Conservation (phyloP, 345 rosid genomes). For the Eucalyptus globulus region DNA sequence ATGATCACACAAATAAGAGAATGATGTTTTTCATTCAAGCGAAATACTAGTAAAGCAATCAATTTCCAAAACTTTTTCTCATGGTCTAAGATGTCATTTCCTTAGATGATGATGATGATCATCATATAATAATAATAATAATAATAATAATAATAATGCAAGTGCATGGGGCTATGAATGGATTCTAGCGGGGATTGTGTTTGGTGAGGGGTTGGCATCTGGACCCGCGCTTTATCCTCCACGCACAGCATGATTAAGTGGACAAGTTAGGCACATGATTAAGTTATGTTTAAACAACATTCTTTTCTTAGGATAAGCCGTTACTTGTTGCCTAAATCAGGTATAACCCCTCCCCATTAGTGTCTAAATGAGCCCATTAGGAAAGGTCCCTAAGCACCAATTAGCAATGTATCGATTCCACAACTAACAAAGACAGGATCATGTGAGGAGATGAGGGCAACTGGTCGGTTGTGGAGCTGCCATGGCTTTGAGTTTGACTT, state of each 20-base stretch:
- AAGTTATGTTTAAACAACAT: background rate
- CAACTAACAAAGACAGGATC: background rate
- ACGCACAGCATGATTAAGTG: background rate
- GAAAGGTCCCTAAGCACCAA: background rate
- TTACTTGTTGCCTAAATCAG: background rate
- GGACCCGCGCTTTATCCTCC: background rate
- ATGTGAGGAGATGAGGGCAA: background rate
- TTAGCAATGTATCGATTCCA: background rate
- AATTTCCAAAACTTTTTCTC: background rate
- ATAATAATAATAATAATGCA: background rate
- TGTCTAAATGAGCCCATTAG: background rate
- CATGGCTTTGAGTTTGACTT: background rate
- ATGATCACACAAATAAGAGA: background rate
- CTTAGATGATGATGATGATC: accelerated
- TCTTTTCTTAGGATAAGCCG: background rate
- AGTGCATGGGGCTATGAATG: background rate
- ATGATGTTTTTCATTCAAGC: background rate
- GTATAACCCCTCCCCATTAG: background rate
- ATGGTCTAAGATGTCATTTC: background rate
- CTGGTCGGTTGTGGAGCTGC: background rate
- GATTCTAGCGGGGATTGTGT: background rate
- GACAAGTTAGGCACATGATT: background rate
- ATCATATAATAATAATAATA: background rate
- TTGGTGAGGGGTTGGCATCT: background rate
- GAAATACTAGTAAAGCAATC: background rate